phyloP scores from a whole-genome alignment of 441 rosid species.

The Bruguiera hainesii region DNA sequence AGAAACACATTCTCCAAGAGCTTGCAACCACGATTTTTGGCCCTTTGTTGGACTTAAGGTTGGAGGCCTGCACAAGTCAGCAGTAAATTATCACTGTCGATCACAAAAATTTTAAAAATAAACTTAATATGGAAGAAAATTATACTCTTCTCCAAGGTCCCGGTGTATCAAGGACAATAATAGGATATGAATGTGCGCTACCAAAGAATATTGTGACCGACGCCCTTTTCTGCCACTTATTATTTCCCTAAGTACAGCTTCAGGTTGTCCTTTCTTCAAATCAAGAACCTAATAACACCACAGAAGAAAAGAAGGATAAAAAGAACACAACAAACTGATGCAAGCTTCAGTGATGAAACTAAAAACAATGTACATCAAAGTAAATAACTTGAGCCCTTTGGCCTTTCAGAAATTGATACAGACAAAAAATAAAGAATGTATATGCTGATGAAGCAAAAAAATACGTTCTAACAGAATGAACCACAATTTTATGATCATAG shows the following conservation, averaged over 20 bases:
- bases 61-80: slow-evolving; percentile 41
- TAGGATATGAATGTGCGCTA: slow-evolving; percentile 51
- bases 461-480: too few species aligned
- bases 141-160: slow-evolving; percentile 55
- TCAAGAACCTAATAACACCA: slow-evolving; percentile 48
- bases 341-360: too few species aligned
- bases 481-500: too few species aligned
- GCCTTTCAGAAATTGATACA: too few species aligned
- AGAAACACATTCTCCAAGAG: slow-evolving; percentile 46
- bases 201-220: slow-evolving; percentile 35
- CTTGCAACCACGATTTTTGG: slow-evolving; percentile 53
- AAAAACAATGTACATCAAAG: too few species aligned
- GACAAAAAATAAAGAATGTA: too few species aligned
- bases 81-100: slow-evolving; percentile 14
- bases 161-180: slow-evolving; percentile 47
- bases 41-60: slow-evolving; percentile 39
- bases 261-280: slow-evolving; percentile 68
- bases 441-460: too few species aligned
- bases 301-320: slow-evolving; percentile 10
- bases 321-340: not conserved
- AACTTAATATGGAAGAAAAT: slow-evolving; percentile 5
- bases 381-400: too few species aligned
- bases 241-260: slow-evolving; percentile 58
- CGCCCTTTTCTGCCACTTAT: slow-evolving; percentile 44
- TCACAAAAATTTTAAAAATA: slow-evolving; percentile 2